These are phyloP conservation scores for Trypanosoma melophagium DNA, from an alignment of 208 protist genomes.

Conservation along the genomic window DNA sequence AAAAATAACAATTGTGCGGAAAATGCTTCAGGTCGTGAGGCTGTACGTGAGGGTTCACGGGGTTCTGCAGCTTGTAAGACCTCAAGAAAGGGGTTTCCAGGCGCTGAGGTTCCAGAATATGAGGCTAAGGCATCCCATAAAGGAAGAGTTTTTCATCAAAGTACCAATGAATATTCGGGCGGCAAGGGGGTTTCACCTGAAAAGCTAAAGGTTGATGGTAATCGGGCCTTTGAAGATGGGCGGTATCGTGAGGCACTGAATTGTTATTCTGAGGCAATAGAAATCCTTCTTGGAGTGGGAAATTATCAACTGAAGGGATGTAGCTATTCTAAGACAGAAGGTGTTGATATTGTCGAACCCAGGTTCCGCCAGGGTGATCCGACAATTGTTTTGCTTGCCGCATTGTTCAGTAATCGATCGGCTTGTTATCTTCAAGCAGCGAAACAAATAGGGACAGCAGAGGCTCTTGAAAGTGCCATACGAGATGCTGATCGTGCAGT, in stretches of 20 bases:
- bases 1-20: neutral
- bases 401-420: conserved; percentile 94
- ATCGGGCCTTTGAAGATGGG: conserved; percentile 83
- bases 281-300: conserved; percentile 38
- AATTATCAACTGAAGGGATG: conserved; percentile 16
- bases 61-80: conserved; percentile 13
- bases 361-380: conserved; percentile 1
- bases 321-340: neutral
- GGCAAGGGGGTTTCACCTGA: conserved; percentile 31
- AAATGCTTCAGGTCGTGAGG: neutral
- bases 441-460: conserved; percentile 51
- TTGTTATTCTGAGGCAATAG: conserved; percentile 87
- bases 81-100: conserved; percentile 7
- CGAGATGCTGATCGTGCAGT: conserved; percentile 88
- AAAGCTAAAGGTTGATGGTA: conserved; percentile 85
- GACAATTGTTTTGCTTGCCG: conserved; percentile 51
- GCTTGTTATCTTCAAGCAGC: conserved; percentile 81
- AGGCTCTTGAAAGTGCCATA: conserved; percentile 72
- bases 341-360: neutral
- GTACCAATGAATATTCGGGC: conserved; percentile 2
- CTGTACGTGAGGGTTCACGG: neutral
- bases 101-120: neutral
- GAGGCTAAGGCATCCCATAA: conserved; percentile 2
- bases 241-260: conserved; percentile 73
- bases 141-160: neutral